These are phyloP conservation scores for Eimeria sp. DNA, from an alignment of 169 alveolate genomes.

Conservation along the genomic window DNA sequence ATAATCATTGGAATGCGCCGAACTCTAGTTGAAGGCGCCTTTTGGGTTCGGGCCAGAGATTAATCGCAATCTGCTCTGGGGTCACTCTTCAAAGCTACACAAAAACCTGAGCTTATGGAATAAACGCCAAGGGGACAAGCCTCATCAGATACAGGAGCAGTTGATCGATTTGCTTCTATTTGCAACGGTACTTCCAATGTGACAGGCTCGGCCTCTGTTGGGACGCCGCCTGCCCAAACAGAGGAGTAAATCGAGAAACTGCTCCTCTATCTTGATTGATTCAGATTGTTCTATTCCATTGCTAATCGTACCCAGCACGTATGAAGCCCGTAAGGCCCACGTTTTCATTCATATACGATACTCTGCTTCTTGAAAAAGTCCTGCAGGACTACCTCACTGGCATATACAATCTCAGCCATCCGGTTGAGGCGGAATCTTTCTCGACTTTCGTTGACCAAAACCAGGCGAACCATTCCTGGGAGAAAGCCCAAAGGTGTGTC, in stretches of 20 bases:
- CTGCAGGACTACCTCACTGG: background rate
- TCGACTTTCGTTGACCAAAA: background rate
- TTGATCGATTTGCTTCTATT: background rate
- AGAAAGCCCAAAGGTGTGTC: background rate
- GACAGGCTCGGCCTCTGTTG: too few relatives aligned
- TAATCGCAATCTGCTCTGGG: background rate
- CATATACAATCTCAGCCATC: background rate
- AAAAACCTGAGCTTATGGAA: background rate
- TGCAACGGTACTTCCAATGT: too few relatives aligned
- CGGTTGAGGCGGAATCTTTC: background rate
- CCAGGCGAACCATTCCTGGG: background rate
- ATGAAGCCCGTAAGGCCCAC: background rate
- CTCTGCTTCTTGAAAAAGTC: background rate
- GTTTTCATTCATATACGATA: background rate
- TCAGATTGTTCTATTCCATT: background rate
- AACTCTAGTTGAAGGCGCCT: background rate
- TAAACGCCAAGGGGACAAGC: too few relatives aligned
- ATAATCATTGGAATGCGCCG: background rate
- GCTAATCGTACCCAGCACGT: background rate
- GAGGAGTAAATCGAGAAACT: too few relatives aligned
- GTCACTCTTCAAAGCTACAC: background rate
- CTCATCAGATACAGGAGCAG: background rate
- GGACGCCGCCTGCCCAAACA: too few relatives aligned
- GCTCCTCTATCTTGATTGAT: background rate
- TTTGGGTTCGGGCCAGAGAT: background rate